phyloP scores from a whole-genome alignment of 2,329 filamentous ascomycete species.

The Microcyclospora pomicola region DNA sequence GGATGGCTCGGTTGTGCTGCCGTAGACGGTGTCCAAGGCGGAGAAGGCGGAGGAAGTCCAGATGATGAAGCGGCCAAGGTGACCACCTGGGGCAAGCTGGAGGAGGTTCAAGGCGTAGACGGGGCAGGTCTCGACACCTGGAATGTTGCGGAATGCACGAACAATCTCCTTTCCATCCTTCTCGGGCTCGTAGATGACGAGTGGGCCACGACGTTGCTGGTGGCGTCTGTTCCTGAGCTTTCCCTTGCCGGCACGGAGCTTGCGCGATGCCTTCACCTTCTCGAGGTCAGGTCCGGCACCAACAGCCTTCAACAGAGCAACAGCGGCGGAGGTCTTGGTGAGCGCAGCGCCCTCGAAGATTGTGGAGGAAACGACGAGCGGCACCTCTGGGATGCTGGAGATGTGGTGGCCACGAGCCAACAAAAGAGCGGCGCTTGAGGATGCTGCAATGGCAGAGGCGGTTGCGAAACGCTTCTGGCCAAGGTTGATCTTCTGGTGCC shows the following conservation, averaged over 20 bases:
- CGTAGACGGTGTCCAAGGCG: constrained; percentile 94
- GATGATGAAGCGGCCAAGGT: constrained; percentile 97
- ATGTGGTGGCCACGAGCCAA: constrained; percentile 96
- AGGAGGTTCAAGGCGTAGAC: constrained; percentile 95
- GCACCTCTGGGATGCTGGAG: constrained; percentile 83
- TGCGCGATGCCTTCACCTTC: constrained; percentile 94
- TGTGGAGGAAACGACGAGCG: constrained; percentile 85
- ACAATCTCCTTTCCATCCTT: constrained; percentile 89
- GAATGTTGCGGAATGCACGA: constrained; percentile 94
- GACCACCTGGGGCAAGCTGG: constrained; percentile 96
- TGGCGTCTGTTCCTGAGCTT: constrained; percentile 94
- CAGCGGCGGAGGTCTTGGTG: constrained; percentile 76
- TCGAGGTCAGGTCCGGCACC: constrained; percentile 82
- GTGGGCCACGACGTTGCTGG: constrained; percentile 93
- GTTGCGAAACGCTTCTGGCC: constrained; percentile 99
- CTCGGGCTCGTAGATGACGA: constrained; percentile 94
- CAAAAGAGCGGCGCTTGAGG: constrained; percentile 85
- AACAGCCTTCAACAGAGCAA: constrained; percentile 76
- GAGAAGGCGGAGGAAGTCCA: constrained; percentile 97
- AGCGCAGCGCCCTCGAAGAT: constrained; percentile 68
- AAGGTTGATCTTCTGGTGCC: constrained; percentile 99
- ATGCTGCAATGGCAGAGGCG: constrained; percentile 91
- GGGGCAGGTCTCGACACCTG: constrained; percentile 91
- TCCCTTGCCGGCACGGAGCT: constrained; percentile 96
- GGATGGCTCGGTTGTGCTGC: constrained; percentile 75